Conservation (phyloP, 768 basidiomycete genomes). For the Glaciozyma martinii region DNA sequence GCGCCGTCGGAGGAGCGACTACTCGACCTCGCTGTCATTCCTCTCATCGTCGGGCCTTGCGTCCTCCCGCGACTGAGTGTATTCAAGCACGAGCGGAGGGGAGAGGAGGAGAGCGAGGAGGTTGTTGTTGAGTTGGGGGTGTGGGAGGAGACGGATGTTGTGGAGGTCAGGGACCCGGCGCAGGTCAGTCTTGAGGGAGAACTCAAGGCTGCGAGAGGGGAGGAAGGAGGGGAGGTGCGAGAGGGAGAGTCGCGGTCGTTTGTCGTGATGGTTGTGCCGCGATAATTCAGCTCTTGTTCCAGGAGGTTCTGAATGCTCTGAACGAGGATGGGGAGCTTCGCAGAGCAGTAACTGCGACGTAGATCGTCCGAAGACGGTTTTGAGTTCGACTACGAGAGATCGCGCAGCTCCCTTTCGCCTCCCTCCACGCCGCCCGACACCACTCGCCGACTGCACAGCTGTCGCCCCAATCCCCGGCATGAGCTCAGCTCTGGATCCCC, state of each 20-base stretch:
- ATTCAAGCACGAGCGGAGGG: slow-evolving; percentile 8
- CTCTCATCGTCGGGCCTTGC: slow-evolving; percentile 6
- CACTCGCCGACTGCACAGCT: background rate
- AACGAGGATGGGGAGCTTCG: background rate
- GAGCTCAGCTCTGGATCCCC: background rate
- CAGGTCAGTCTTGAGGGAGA: slow-evolving; percentile 12
- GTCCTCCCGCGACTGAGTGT: slow-evolving; percentile 17
- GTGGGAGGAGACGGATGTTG: background rate
- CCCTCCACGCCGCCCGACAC: background rate
- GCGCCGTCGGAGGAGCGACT: slow-evolving; percentile 49
- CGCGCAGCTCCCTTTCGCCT: background rate
- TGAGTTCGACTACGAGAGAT: background rate
- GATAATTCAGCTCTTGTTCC: background rate
- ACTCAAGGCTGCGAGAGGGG: slow-evolving; percentile 3
- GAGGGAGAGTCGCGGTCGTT: background rate
- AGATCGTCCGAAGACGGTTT: no score
- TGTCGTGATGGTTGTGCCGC: background rate
- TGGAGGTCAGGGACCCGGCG: background rate
- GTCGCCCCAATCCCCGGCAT: background rate
- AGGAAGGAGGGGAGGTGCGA: background rate
- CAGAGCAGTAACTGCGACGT: no score
- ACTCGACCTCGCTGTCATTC: slow-evolving; percentile 6
- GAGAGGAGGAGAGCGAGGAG: background rate
- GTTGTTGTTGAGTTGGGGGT: background rate
- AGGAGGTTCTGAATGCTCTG: background rate